Evolutionary conservation across 2,329 filamentous ascomycete genomes (phyloP), one percentile per base, ranked within the genome.

Genomic region (Ciborinia camelliae): DNA sequence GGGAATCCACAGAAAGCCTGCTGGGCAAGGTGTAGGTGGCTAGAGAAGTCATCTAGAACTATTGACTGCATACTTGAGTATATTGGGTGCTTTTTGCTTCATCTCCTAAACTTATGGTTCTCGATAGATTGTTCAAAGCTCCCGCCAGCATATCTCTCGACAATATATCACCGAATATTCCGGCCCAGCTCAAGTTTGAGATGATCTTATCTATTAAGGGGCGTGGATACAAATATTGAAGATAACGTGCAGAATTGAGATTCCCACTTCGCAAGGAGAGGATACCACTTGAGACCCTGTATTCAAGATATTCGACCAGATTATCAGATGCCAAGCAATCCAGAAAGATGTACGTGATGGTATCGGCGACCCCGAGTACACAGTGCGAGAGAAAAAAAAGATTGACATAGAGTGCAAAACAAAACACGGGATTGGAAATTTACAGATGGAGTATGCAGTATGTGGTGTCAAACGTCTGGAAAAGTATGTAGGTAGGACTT

Each of bases 361-460:
- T 18, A 32, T 35, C 41, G 41, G 55, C 41, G 41, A 58, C 12
- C 55, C 55, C 55, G 55, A 58, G 55, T 58, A 58, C 55, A 35
- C 15, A 26, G 35, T 26, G 30, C 20, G n/a, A n/a, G n/a, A n/a
- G n/a, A 35, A 45, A 58, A 18, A 5, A 18, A 26, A 18, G 9
- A 41, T 20, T 41, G 52, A 18, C 52, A 55, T 41, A 39, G n/a
- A n/a, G n/a, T n/a, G n/a, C 23, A 26, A 15, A 55, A 28, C 4
- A 41, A 39, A 20, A 18, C 23, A 28, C 35, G 23, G 2, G 20
- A 28, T 28, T n/a, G 23, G 23, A 41, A 20, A 18, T 30, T 20
- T 26, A 30, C 23, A 41, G 50, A 41, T 26, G 26, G 9, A 39
- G 14, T 41, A 58, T 47, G 55, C 55, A 47, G 15, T 28, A 26